These are phyloP conservation scores for Oryza meridionalis DNA, from an alignment of 176 grass and related monocot species.

Conservation along the genomic window DNA sequence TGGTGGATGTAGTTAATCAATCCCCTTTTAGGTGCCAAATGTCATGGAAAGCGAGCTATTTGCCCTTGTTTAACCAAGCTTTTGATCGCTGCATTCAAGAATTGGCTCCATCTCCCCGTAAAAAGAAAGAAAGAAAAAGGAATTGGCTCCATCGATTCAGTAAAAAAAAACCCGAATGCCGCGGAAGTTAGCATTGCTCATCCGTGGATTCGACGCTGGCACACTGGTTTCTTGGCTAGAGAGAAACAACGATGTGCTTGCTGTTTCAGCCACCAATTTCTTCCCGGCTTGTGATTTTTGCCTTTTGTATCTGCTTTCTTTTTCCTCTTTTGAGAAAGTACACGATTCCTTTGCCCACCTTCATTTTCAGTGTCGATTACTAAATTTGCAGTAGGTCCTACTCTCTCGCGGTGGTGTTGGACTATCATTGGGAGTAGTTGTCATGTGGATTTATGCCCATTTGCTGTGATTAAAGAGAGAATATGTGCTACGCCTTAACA, in stretches of 20 bases:
- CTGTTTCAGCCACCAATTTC: constrained; percentile 14
- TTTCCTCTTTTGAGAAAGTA: constrained; percentile 51
- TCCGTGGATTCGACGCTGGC: not conserved
- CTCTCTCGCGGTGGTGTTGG: constrained; percentile 27
- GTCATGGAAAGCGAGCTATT: constrained; percentile 11
- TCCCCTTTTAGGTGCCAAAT: constrained; percentile 19
- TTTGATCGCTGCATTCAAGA: not conserved
- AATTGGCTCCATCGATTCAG: not conserved
- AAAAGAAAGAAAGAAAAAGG: too few species aligned
- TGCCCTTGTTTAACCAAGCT: not conserved
- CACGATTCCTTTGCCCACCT: constrained; percentile 48
- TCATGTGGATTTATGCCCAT: constrained; percentile 44
- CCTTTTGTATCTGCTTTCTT: constrained; percentile 30
- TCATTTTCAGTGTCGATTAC: constrained; percentile 43
- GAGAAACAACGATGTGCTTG: constrained; percentile 1
- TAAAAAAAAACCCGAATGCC: not conserved
- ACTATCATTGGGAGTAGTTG: constrained; percentile 38
- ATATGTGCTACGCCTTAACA: constrained; percentile 22
- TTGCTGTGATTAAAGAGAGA: constrained; percentile 30
- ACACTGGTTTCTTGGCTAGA: constrained; percentile 13
- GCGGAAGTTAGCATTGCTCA: constrained; percentile 12
- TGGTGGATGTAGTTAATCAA: constrained; percentile 5
- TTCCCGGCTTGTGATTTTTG: not conserved
- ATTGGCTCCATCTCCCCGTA: not conserved
- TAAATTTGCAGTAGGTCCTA: constrained; percentile 55